Conservation (phyloP, 129 eudicot species). For the Ambrosia artemisiifolia region DNA sequence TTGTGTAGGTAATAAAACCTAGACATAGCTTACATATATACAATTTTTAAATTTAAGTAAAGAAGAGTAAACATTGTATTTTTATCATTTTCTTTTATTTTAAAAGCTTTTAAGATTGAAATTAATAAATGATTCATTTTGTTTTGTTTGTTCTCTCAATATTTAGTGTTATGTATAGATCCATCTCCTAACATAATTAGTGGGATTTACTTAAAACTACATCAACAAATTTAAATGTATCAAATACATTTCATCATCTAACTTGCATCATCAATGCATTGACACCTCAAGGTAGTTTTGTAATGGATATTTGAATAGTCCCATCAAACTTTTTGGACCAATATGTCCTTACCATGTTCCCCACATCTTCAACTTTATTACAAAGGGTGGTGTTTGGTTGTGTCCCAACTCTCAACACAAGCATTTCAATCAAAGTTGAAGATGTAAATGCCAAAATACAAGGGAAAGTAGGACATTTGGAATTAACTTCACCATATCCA, state of each 20-base stretch:
- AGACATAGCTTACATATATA: too few relatives aligned
- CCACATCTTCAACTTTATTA: constrained; percentile 20
- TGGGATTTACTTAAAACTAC: neutral
- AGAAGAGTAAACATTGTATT: too few relatives aligned
- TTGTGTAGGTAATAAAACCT: too few relatives aligned
- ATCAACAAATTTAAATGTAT: neutral
- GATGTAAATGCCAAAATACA: constrained; percentile 25
- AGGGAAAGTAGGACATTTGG: constrained; percentile 19
- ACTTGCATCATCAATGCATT: neutral
- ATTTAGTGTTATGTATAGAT: too few relatives aligned
- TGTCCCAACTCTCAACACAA: constrained; percentile 15
- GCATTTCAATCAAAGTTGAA: neutral
- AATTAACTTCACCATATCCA: constrained; percentile 27
- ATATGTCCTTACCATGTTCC: constrained; percentile 21
- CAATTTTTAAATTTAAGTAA: too few relatives aligned
- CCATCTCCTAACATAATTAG: neutral
- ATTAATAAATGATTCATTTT: too few relatives aligned
- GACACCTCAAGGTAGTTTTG: constrained; percentile 1
- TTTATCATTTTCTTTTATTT: too few relatives aligned
- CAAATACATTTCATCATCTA: neutral
- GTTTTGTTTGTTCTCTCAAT: too few relatives aligned
- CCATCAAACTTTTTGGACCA: constrained; percentile 17
- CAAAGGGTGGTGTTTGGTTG: constrained; percentile 12
- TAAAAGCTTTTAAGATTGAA: too few relatives aligned
- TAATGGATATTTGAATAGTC: constrained; percentile 5